A percentile compares a stretch with the other conserved stretches of the same genome.
phyloP scores from a whole-genome alignment of 257 asterid species.

The Misopates orontium region DNA sequence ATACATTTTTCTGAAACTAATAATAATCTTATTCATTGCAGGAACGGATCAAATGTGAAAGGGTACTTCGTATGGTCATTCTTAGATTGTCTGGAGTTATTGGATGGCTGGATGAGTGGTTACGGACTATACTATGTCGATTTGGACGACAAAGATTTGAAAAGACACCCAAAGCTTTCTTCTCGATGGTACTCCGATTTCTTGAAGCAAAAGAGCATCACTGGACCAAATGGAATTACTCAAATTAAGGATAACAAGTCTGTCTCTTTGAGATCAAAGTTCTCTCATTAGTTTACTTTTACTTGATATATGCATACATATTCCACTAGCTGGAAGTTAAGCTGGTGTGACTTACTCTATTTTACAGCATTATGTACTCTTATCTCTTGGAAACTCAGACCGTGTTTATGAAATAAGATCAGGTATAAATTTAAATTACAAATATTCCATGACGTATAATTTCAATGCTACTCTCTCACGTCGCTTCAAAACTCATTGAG shows the following conservation, averaged over 20 bases:
- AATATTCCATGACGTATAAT: too few species aligned
- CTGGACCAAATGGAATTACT: not conserved
- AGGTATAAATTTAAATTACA: too few species aligned
- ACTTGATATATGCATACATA: too few species aligned
- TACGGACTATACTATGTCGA: slow-evolving; percentile 59
- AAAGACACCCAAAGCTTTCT: slow-evolving; percentile 40
- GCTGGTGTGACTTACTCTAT: too few species aligned
- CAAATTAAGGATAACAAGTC: not conserved
- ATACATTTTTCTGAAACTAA: too few species aligned
- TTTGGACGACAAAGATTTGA: slow-evolving; percentile 47
- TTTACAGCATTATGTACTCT: too few species aligned
- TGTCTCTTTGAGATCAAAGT: not conserved
- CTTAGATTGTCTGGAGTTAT: slow-evolving; percentile 57
- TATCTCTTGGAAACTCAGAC: too few species aligned
- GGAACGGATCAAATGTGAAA: slow-evolving; percentile 54
- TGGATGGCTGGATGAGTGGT: slow-evolving; percentile 35
- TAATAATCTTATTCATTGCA: slow-evolving; percentile 2
- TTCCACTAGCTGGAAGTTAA: not conserved
- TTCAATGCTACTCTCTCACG: too few species aligned
- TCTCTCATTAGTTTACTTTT: not conserved
- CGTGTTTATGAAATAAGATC: too few species aligned
- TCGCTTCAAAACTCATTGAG: too few species aligned
- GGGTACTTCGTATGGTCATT: slow-evolving; percentile 68
- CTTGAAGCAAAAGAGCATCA: slow-evolving; percentile 31
- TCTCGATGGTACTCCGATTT: slow-evolving; percentile 28